Evolutionary conservation across 106 monocot genomes (phyloP), one percentile per base, ranked within the genome.

Genomic region (Xerophyta viscosa): DNA sequence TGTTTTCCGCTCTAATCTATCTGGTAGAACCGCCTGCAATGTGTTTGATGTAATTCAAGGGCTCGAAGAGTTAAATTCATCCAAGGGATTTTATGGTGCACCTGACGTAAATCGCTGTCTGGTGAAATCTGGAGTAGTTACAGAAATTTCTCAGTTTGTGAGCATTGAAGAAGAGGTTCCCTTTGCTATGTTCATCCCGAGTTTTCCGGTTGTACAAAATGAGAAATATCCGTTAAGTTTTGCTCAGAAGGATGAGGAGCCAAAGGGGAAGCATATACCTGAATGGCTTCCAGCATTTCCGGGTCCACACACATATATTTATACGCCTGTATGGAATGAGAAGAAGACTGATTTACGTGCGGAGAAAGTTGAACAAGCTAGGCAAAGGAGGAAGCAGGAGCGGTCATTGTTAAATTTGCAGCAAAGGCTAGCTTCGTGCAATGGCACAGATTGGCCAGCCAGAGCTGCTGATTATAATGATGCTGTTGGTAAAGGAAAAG

Each of bases 251-350:
- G 86, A 72, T 25, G 71, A 82, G 39, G 55, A 46, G 9, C 33
- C 77, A 1, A 23, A 67, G 6, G 67, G 64, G 30, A 76, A 77
- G 31, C 77, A 99, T 60, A 75, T 99, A 36, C 98, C 98, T 9
- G 69, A 73, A 52, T 99, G 98, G 98, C 71, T 99, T 24, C 98
- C 98, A 4, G 66, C 57, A 41, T 83, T 86, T 17, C 98, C 98
- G 7, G 79, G 77, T 48, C 83, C 72, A 10, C 90, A 91, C 68
- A 99, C 90, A 0, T 99, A 83, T 37, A 44, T 99, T 5, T 71
- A 73, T 27, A 99, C 86, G 3, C 77, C 82, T 8, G 74, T 83
- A 21, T 99, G 86, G 85, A 61, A 69, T 33, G 74, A 99, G 69
- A 82, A 52, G 39, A 31, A 24, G 3, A 17, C 57, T 1, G 72